Evolutionary conservation across 169 alveolate species (phyloP).

Genomic region (Plasmodium knowlesi): DNA sequence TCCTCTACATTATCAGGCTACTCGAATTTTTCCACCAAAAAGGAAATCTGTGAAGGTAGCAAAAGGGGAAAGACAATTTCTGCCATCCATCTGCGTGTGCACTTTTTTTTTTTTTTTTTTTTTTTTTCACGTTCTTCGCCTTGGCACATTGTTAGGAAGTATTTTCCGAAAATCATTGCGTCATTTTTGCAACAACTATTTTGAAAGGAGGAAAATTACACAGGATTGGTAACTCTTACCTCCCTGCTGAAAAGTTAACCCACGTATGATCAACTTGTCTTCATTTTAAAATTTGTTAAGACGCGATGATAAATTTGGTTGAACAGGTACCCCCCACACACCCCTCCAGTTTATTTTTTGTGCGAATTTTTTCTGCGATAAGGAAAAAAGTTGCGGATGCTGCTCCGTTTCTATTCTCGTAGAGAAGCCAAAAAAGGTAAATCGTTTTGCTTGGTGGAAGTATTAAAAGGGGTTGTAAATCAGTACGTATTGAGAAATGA

Average conservation of each 20-base stretch:
- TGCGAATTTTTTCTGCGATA: neutral
- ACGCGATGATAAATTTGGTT: neutral
- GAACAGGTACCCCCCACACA: neutral
- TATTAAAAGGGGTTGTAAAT: neutral
- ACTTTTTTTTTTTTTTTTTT: neutral
- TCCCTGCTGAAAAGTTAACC: neutral
- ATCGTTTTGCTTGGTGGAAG: neutral
- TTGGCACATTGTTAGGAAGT: neutral
- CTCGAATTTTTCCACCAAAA: conserved; percentile 46
- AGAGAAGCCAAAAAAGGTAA: neutral
- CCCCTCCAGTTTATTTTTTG: neutral
- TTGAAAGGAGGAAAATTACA: neutral
- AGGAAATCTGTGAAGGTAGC: neutral
- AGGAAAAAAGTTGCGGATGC: neutral
- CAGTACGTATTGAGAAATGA: neutral
- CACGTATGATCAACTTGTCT: neutral
- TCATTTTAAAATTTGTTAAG: neutral
- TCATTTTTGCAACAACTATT: neutral
- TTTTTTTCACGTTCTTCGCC: neutral
- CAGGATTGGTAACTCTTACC: neutral
- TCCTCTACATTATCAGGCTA: conserved; percentile 49
- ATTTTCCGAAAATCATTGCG: neutral
- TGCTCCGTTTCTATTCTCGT: neutral
- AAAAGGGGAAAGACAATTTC: neutral
- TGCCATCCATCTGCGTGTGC: neutral